phyloP scores from a whole-genome alignment of 1,139 yeast genomes.

The Yamadazyma oceani region DNA sequence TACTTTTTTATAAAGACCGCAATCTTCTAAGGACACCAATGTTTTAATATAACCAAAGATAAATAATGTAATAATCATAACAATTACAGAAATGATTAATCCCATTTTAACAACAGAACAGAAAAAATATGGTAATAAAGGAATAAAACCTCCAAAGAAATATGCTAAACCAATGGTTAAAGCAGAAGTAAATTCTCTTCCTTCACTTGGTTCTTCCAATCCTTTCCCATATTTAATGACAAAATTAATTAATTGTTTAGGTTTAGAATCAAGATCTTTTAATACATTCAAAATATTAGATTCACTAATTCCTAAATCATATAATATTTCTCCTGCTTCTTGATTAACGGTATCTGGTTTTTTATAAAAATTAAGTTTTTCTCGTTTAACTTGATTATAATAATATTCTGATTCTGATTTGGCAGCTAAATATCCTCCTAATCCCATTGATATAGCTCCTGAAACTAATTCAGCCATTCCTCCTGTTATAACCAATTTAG shows the following conservation, averaged over 20 bases:
- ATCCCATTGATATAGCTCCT: slow-evolving; percentile 84
- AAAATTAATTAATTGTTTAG: slow-evolving; percentile 68
- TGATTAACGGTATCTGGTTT: slow-evolving; percentile 60
- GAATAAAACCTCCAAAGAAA: slow-evolving; percentile 81
- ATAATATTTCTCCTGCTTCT: slow-evolving; percentile 71
- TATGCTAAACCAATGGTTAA: slow-evolving; percentile 73
- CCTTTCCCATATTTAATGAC: slow-evolving; percentile 74
- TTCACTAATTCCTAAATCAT: slow-evolving; percentile 69
- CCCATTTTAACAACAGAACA: slow-evolving; percentile 73
- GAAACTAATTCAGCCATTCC: slow-evolving; percentile 83
- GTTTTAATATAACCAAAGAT: slow-evolving; percentile 87
- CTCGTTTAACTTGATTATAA: slow-evolving; percentile 66
- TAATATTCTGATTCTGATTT: slow-evolving; percentile 76
- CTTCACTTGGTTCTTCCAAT: slow-evolving; percentile 78
- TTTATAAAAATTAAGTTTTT: slow-evolving; percentile 65
- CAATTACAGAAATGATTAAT: slow-evolving; percentile 67
- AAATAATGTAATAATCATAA: slow-evolving; percentile 85
- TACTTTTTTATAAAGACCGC: slow-evolving; percentile 59
- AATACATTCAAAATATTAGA: slow-evolving; percentile 64
- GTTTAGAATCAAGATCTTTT: slow-evolving; percentile 67
- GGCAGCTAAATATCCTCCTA: slow-evolving; percentile 81
- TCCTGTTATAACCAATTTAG: slow-evolving; percentile 77
- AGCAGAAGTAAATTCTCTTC: slow-evolving; percentile 74
- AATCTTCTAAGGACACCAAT: slow-evolving; percentile 72
- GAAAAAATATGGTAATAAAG: slow-evolving; percentile 78